Base-by-base conservation (phyloP, 345 rosid species). In the Populus ilicifolia region DNA sequence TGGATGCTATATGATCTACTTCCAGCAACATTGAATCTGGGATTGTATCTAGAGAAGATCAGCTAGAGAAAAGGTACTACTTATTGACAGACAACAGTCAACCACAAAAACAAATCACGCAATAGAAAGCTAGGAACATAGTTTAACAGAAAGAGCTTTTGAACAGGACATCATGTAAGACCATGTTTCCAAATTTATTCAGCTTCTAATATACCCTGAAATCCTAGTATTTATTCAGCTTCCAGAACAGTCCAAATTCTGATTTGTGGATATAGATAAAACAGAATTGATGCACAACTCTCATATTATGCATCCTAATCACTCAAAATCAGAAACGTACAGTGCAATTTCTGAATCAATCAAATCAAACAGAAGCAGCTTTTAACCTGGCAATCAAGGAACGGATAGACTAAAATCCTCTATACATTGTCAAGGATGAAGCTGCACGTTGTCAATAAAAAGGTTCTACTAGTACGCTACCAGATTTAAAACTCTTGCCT, bases 1-100 rank as follows among this genome's bases (percentile, higher is more conserved):
- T 84, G 36, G 81, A 76, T 56, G 87, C 66, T 46, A 64, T 69
- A 72, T 20, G 62, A 67, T 69, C 82, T 27, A 27, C 79, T 75
- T 87, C 87, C 67, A 72, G 86, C 63, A 77, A 77, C 70, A 81
- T 77, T 76, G 87, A 78, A 77, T 77, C 91, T 83, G 80, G 65
- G 71, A 84, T 70, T 77, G 84, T 80, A 77, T 79, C 80, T 43
- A 83, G 71, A 68, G 83, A 82, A 77, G 44, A 85, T 80, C 65
- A 78, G 72, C 64, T 50, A 17, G 38, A 29, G 44, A 38, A 67
- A 13, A 71, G 35, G 33, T 21, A 35, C 23, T 39, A 43, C 9
- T 27, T 33, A 18, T 33, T n/a, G 52, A 46, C 20, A 54, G 20
- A 52, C 56, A 56, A 21, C 63, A 59, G 29, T 59, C 62, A 2